These are phyloP conservation scores for Gynochthodes officinalis DNA, from an alignment of 257 asterid genomes.

Conservation along the genomic window DNA sequence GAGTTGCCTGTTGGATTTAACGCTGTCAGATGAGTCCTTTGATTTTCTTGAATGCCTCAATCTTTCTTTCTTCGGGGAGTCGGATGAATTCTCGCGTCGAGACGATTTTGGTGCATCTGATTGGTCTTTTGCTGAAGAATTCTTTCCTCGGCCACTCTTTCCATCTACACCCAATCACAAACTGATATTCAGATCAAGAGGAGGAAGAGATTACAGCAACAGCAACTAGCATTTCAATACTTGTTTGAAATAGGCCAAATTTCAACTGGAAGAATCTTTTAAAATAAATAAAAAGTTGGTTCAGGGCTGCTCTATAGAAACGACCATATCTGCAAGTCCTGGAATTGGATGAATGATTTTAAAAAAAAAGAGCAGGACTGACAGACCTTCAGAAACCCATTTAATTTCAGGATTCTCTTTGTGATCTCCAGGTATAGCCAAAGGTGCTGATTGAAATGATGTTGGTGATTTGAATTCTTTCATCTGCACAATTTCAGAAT, in stretches of 20 bases:
- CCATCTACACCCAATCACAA: slow-evolving; percentile 16
- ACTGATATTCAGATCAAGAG: not conserved
- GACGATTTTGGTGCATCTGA: slow-evolving; percentile 43
- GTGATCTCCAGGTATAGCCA: slow-evolving; percentile 38
- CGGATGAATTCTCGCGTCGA: slow-evolving; percentile 41
- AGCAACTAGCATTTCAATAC: not conserved
- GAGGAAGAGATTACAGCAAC: too few relatives aligned
- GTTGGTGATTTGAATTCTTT: slow-evolving; percentile 50
- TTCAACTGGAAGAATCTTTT: too few relatives aligned
- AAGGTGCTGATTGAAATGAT: slow-evolving; percentile 60
- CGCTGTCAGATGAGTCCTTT: slow-evolving; percentile 46
- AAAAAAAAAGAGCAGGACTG: not conserved
- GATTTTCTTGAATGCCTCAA: slow-evolving; percentile 44
- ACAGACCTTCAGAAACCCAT: slow-evolving; percentile 85
- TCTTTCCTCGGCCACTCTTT: slow-evolving; percentile 28
- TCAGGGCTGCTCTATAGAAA: too few relatives aligned
- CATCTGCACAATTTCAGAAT: slow-evolving; percentile 48
- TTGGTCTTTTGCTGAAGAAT: slow-evolving; percentile 30
- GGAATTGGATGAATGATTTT: too few relatives aligned
- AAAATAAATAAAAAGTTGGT: too few relatives aligned
- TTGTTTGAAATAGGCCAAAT: too few relatives aligned
- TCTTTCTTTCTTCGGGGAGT: slow-evolving; percentile 50
- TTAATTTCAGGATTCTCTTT: slow-evolving; percentile 58
- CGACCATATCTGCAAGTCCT: too few relatives aligned
- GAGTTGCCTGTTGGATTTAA: slow-evolving; percentile 19